These are phyloP conservation scores for Solanum chilense DNA, from an alignment of 257 asterid species.

Conservation along the genomic window DNA sequence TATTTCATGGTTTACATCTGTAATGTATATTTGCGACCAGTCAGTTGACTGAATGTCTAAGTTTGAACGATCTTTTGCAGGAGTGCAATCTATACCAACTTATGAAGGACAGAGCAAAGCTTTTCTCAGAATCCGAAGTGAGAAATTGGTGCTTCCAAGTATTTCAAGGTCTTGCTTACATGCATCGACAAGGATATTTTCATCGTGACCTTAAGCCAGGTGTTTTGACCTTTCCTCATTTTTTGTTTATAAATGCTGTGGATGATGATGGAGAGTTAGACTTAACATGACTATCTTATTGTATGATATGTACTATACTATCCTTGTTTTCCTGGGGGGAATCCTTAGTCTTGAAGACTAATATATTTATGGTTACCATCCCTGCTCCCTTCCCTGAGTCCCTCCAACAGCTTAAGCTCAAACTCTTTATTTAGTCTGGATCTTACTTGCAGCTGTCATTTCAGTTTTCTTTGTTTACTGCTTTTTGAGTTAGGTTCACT, in stretches of 20 bases:
- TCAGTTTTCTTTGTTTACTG: neutral
- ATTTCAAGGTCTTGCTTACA: constrained; percentile 90
- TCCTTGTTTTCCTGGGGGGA: neutral
- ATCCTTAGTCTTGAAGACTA: neutral
- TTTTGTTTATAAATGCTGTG: neutral
- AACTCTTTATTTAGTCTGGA: neutral
- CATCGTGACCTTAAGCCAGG: constrained; percentile 99
- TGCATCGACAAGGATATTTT: constrained; percentile 91
- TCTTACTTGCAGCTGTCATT: neutral
- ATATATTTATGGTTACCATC: neutral
- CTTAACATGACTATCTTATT: neutral
- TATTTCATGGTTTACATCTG: constrained; percentile 8
- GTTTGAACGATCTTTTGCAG: constrained; percentile 18
- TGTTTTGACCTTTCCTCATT: constrained; percentile 2
- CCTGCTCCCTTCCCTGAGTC: neutral
- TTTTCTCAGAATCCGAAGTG: constrained; percentile 68
- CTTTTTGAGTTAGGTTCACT: neutral
- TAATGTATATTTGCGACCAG: neutral
- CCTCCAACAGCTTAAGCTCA: neutral
- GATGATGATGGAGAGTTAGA: neutral
- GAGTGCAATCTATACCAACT: constrained; percentile 89
- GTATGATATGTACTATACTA: neutral
- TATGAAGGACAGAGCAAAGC: constrained; percentile 64
- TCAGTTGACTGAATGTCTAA: neutral
- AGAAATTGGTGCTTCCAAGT: constrained; percentile 95